Evolutionary conservation across 257 asterid genomes (phyloP), one percentile per base, ranked within the genome.

Genomic region (Pogostemon cablin): DNA sequence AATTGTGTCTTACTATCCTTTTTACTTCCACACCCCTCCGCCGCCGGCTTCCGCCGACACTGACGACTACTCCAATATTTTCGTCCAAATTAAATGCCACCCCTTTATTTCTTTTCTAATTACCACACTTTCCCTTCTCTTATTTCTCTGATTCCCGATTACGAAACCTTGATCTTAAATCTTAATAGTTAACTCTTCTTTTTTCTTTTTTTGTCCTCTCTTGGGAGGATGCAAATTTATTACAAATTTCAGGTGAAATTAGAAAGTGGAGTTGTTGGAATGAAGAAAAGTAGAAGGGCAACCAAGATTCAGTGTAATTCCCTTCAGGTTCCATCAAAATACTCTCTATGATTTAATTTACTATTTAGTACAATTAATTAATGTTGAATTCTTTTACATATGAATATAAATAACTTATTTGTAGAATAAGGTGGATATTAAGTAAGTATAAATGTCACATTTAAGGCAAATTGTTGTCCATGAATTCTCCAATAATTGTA

Each of bases 1-100:
- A 2, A 74, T 84, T 61, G 74, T 79, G 38, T 79, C 91, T 3
- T 85, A 85, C 55, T 88, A 72, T 46, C 97, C 97, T 2, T 83
- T 3, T 56, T 83, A 83, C 77, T 80, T 15, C 62, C 17, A 80
- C 62, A 80, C 15, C 57, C 86, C 90, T 1, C 86, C 95, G n/a
- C 78, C 82, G 35, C 75, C 76, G 49, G 11, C 48, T 8, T 8
- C n/a, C 50, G 48, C 69, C 15, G 41, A 39, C 52, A 4, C 43
- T 25, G 53, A 41, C 41, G 56, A 3, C 35, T 77, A 20, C n/a
- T n/a, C n/a, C 41, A 48, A 4, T 15, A 75, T 50, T 71, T 85
- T 92, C 71, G 57, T 55, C 25, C 68, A 54, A 53, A 49, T 70
- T 60, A 68, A 32, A 67, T 42, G 35, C 63, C 68, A 43, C 55